phyloP scores from a whole-genome alignment of 257 asterid genomes.

The Knoxia roxburghii region DNA sequence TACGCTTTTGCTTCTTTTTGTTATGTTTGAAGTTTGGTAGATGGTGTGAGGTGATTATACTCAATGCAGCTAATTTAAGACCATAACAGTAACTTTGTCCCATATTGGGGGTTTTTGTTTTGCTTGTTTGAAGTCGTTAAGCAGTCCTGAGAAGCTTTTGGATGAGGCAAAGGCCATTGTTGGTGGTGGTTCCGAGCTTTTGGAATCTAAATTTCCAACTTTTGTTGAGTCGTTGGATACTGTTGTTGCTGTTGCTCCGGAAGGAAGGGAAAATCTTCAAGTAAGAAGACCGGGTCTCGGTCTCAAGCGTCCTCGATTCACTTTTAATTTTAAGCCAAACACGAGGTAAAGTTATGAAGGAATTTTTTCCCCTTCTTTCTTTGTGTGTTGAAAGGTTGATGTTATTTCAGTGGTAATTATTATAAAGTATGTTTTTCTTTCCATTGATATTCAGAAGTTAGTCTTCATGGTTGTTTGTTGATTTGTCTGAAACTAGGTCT shows the following conservation, averaged over 20 bases:
- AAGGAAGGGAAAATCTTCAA: constrained; percentile 46
- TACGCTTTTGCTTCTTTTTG: too few species aligned
- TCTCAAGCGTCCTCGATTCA: constrained; percentile 55
- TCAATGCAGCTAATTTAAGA: not conserved
- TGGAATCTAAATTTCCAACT: constrained; percentile 33
- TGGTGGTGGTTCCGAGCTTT: constrained; percentile 49
- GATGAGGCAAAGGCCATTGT: constrained; percentile 69
- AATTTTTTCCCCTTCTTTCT: not conserved
- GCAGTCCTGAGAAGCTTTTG: constrained; percentile 55
- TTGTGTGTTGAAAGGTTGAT: not conserved
- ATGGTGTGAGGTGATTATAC: not conserved
- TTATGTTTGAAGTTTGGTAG: not conserved
- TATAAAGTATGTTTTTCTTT: not conserved
- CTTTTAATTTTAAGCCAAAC: constrained; percentile 50
- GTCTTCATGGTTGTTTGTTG: constrained; percentile 10
- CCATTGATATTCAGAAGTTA: not conserved
- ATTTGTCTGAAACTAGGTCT: constrained; percentile 53
- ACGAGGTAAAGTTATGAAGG: constrained; percentile 33
- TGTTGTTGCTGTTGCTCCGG: constrained; percentile 31
- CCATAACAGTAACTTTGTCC: not conserved
- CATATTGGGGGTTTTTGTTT: not conserved
- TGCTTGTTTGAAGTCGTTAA: constrained; percentile 23
- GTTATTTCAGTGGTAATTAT: not conserved
- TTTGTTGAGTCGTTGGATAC: constrained; percentile 32
- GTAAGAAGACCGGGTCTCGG: constrained; percentile 72